Evolutionary conservation across 1,284 basidiomycete species (phyloP).

Genomic region (Takashimella tepidaria): DNA sequence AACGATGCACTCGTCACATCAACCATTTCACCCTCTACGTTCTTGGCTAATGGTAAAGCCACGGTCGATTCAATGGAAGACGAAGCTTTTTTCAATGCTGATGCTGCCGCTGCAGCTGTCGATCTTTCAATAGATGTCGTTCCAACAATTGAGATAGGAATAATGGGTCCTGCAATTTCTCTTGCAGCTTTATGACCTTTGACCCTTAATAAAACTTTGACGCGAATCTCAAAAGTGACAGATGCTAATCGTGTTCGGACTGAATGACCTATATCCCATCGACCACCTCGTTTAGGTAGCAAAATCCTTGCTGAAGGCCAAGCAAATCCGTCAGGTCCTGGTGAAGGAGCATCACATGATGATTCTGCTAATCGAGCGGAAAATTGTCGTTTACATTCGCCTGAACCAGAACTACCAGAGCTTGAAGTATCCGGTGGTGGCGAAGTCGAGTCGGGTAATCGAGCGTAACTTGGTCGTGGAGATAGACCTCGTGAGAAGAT

Average conservation of each 20-base stretch:
- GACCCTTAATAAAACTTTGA: constrained; percentile 20
- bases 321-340: constrained; percentile 11
- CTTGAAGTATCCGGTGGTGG: constrained; percentile 2
- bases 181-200: constrained; percentile 13
- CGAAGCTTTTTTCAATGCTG: neutral
- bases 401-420: neutral
- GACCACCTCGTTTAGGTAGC: constrained; percentile 24
- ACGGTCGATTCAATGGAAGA: neutral
- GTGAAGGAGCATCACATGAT: constrained; percentile 11
- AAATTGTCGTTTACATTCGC: neutral
- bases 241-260: constrained; percentile 21
- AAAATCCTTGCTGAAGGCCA: constrained; percentile 18
- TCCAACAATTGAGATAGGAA: constrained; percentile 25
- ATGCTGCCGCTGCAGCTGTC: constrained; percentile 7
- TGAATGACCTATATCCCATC: constrained; percentile 39
- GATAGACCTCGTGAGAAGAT: neutral
- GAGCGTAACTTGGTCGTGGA: neutral
- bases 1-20: neutral
- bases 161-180: neutral
- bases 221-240: constrained; percentile 26
- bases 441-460: constrained; percentile 2
- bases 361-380: constrained; percentile 16
- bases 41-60: neutral
- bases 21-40: neutral
- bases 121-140: constrained; percentile 18